These are phyloP conservation scores for Lotmaria passim DNA, from an alignment of 208 protist species.

Conservation along the genomic window DNA sequence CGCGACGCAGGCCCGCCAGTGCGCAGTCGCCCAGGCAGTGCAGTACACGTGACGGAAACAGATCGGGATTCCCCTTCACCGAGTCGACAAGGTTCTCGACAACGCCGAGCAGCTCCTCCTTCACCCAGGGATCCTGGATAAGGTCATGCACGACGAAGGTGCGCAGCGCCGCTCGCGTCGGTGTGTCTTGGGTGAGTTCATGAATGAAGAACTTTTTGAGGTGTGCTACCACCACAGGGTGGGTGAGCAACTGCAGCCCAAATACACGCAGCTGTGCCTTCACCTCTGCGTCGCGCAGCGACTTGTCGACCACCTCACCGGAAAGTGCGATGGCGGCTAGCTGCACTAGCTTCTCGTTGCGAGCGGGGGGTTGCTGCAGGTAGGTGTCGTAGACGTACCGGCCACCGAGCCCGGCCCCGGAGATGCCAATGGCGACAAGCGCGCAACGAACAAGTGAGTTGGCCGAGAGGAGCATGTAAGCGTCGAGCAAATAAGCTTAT, in stretches of 20 bases:
- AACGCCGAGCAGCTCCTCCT: slow-evolving; percentile 80
- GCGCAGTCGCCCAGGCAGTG: slow-evolving; percentile 51
- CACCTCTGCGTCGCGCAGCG: slow-evolving; percentile 57
- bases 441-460: slow-evolving; percentile 39
- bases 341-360: slow-evolving; percentile 72
- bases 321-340: slow-evolving; percentile 82
- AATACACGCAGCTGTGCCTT: slow-evolving; percentile 56
- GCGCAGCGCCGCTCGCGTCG: slow-evolving; percentile 52
- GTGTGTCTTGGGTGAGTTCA: slow-evolving; percentile 65
- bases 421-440: slow-evolving; percentile 53
- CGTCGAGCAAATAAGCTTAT: too few relatives aligned
- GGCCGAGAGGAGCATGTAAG: slow-evolving; percentile 22
- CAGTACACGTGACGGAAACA: slow-evolving; percentile 65
- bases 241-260: slow-evolving; percentile 58
- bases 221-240: slow-evolving; percentile 43
- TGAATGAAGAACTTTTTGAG: slow-evolving; percentile 64
- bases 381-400: slow-evolving; percentile 53
- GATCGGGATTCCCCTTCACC: slow-evolving; percentile 51
- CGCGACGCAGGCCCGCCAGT: slow-evolving; percentile 38
- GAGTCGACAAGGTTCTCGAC: slow-evolving; percentile 53
- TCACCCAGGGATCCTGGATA: slow-evolving; percentile 82
- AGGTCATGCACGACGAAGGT: slow-evolving; percentile 75
- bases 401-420: slow-evolving; percentile 45
- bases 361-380: slow-evolving; percentile 12
- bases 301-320: slow-evolving; percentile 63